Base-by-base conservation (phyloP, 2,329 filamentous ascomycete genomes). In the Pseudocercospora pini-densiflorae region DNA sequence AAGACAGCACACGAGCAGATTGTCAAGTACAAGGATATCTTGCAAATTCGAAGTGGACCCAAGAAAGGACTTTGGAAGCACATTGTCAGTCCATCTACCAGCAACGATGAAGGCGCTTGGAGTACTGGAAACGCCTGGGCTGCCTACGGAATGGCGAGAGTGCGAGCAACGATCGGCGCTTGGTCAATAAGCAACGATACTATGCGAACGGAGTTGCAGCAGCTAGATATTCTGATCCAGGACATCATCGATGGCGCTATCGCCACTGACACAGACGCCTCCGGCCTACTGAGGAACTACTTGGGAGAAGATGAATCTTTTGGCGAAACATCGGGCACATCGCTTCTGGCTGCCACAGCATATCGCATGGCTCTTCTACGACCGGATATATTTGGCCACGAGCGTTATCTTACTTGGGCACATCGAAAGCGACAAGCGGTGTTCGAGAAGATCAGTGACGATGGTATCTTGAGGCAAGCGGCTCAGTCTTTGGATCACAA, bases 71-170 rank as follows among this genome's bases (percentile, higher is more conserved):
- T 79, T 8, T 86, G 83, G 82, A 77, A 77, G 65, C 83, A 86
- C 65, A 84, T 85, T 63, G 73, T 80, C 27, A 81, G 79, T 19
- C 74, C 74, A 1, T 67, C 57, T 12, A 67, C 77, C 29, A 73
- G 70, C 59, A 69, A 73, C 40, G 82, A 84, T 71, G 67, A 72
- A 3, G 79, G 76, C 8, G 74, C 80, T 2, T 85, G 82, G 83
- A 81, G 79, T 69, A 84, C 81, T 10, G 81, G 82, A 1, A 85
- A 84, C 70, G 84, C 75, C 3, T 85, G 82, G 82, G 82, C 80
- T 5, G 80, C 80, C 0, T 80, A 80, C 36, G 84, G 84, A 0
- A 83, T 84, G 77, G 74, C 77, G 9, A 77, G 82, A 33, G 82
- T 85, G 14, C 71, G 84, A 0, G 81, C 82, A 6, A 84, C 81